Evolutionary conservation across 192 early-diverging fungal species (phyloP).

Genomic region (Coemansia sp.): DNA sequence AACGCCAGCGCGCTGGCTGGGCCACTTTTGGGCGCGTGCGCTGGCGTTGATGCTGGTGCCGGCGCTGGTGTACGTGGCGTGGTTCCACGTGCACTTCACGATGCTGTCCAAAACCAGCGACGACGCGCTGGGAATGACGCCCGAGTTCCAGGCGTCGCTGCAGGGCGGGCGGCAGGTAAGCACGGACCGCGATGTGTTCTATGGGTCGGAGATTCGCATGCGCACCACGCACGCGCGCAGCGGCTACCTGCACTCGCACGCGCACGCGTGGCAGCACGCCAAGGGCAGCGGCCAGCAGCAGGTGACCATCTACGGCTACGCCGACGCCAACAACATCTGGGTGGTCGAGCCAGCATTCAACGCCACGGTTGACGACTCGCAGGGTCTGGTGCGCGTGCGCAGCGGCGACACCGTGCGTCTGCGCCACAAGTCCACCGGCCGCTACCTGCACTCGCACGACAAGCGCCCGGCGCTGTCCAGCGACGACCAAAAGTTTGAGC

Average conservation of each 20-base stretch:
- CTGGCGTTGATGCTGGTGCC: slow-evolving; percentile 82
- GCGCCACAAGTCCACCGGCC: slow-evolving; percentile 57
- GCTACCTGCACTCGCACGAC: slow-evolving; percentile 72
- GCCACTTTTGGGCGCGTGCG: slow-evolving; percentile 81
- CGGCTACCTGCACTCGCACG: slow-evolving; percentile 59
- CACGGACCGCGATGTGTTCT: slow-evolving; percentile 51
- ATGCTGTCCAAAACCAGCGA: slow-evolving; percentile 69
- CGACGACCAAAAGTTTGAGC: slow-evolving; percentile 67
- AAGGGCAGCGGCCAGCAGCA: slow-evolving; percentile 77
- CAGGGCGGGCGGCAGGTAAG: slow-evolving; percentile 52
- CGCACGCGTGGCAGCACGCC: slow-evolving; percentile 56
- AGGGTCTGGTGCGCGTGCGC: slow-evolving; percentile 51
- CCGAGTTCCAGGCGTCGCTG: slow-evolving; percentile 84
- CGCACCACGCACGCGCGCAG: slow-evolving; percentile 38
- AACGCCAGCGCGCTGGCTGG: slow-evolving; percentile 47
- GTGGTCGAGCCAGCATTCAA: slow-evolving; percentile 49
- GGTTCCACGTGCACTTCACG: slow-evolving; percentile 90
- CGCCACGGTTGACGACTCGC: slow-evolving; percentile 22
- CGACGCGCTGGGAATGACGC: slow-evolving; percentile 89
- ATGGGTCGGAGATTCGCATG: slow-evolving; percentile 50
- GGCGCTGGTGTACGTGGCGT: slow-evolving; percentile 69
- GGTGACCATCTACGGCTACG: slow-evolving; percentile 72
- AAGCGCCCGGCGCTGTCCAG: slow-evolving; percentile 61
- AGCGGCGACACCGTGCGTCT: slow-evolving; percentile 72
- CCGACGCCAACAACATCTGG: slow-evolving; percentile 88